These are phyloP conservation scores for Candida gigantensis DNA, from an alignment of 1,139 yeast species.

Conservation along the genomic window DNA sequence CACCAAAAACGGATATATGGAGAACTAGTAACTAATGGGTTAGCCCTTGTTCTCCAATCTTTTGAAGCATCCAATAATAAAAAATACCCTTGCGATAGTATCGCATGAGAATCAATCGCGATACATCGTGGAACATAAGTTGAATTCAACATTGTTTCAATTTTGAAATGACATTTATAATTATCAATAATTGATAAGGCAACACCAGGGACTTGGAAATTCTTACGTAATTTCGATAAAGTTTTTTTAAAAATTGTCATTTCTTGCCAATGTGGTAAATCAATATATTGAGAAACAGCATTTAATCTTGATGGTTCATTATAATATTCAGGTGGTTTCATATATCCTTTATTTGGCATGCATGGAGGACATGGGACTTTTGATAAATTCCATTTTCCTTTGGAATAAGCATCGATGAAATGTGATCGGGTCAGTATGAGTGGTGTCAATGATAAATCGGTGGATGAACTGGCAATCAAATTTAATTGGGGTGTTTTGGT, in stretches of 20 bases:
- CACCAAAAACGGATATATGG: conserved; percentile 63
- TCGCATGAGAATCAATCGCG: conserved; percentile 67
- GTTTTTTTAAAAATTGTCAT: conserved; percentile 38
- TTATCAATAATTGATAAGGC: conserved; percentile 59
- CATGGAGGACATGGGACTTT: conserved; percentile 57
- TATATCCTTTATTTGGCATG: conserved; percentile 45
- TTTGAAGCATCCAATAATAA: conserved; percentile 56
- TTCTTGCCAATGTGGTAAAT: conserved; percentile 55
- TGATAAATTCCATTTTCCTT: conserved; percentile 59
- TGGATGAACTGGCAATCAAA: conserved; percentile 8
- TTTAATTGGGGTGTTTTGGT: conserved; percentile 5
- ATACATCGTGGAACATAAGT: conserved; percentile 54
- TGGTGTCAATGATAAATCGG: conserved; percentile 25
- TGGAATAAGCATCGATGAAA: conserved; percentile 62
- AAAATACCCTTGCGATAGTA: conserved; percentile 57
- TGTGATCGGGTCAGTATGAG: conserved; percentile 55
- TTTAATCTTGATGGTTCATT: conserved; percentile 43
- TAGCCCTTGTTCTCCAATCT: conserved; percentile 66
- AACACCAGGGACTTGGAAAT: conserved; percentile 50
- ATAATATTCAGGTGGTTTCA: conserved; percentile 61
- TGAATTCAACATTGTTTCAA: conserved; percentile 46
- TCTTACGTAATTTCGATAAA: conserved; percentile 33
- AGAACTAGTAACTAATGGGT: conserved; percentile 62
- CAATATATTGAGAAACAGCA: conserved; percentile 42
- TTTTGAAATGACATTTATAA: conserved; percentile 49